Percentiles rank a stretch among this genome's conserved stretches.
phyloP scores from a whole-genome alignment of 495 filamentous ascomycete genomes.

The Penicillium mononematosum region DNA sequence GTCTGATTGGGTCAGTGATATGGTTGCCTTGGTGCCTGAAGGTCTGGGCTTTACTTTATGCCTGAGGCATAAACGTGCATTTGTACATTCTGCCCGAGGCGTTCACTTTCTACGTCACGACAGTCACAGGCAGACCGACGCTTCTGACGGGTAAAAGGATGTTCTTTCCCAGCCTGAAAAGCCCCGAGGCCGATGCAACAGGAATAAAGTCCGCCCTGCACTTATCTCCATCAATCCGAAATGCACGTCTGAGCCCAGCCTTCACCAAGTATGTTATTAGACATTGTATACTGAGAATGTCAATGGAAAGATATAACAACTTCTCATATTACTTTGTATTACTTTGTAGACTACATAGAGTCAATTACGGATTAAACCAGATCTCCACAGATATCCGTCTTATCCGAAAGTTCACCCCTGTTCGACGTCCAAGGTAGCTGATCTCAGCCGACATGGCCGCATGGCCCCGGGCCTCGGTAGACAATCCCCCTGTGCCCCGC shows the following conservation, averaged over 20 bases:
- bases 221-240: slow-evolving; percentile 1
- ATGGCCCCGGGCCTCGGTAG: slow-evolving; percentile 35
- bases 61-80: neutral
- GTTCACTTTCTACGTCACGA: neutral
- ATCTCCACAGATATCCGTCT: neutral
- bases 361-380: neutral
- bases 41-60: neutral
- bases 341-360: neutral
- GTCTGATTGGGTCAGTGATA: slow-evolving; percentile 4
- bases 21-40: neutral
- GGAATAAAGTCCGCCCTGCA: neutral
- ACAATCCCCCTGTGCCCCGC: slow-evolving; percentile 25
- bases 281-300: neutral
- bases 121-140: neutral
- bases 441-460: slow-evolving; percentile 20
- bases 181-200: neutral
- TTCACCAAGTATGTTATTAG: neutral
- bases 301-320: neutral
- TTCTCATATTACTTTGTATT: neutral
- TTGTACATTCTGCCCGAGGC: neutral
- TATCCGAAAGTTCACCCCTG: neutral
- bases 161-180: neutral
- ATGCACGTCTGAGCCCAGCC: neutral
- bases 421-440: neutral
- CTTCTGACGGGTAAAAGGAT: slow-evolving; percentile 7